Evolutionary conservation across 2,329 filamentous ascomycete species (phyloP).

Genomic region (Aspergillus novofumigatus): DNA sequence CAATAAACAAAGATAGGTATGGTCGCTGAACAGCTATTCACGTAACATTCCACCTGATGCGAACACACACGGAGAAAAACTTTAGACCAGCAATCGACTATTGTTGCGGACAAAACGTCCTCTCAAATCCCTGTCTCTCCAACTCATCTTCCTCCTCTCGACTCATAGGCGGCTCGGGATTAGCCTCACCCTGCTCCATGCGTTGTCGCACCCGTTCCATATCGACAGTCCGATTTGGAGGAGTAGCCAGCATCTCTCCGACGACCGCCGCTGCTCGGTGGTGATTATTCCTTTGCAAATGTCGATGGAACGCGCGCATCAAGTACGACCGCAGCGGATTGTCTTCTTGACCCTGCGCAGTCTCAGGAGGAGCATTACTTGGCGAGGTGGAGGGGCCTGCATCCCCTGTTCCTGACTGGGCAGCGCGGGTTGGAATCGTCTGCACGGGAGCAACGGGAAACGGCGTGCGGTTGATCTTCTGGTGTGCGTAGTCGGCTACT

Average conservation of each 20-base stretch:
- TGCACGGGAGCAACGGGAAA: neutral
- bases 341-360: neutral
- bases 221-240: neutral
- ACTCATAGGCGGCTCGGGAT: neutral
- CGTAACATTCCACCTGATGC: no score
- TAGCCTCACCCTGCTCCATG: neutral
- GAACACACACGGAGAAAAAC: neutral
- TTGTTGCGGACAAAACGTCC: neutral
- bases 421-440: neutral
- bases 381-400: neutral
- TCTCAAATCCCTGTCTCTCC: neutral
- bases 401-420: no score
- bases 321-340: neutral
- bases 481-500: slow-evolving; percentile 4
- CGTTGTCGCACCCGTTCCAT: neutral
- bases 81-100: neutral
- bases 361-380: neutral
- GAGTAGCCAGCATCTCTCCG: neutral
- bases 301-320: neutral
- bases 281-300: neutral
- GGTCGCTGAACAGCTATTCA: no score
- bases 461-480: slow-evolving; percentile 2
- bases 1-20: no score
- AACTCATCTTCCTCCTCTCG: neutral
- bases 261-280: neutral